Evolutionary conservation across 306 rosid species (phyloP), one percentile per base, ranked within the genome.

Genomic region (Vigna radiata): DNA sequence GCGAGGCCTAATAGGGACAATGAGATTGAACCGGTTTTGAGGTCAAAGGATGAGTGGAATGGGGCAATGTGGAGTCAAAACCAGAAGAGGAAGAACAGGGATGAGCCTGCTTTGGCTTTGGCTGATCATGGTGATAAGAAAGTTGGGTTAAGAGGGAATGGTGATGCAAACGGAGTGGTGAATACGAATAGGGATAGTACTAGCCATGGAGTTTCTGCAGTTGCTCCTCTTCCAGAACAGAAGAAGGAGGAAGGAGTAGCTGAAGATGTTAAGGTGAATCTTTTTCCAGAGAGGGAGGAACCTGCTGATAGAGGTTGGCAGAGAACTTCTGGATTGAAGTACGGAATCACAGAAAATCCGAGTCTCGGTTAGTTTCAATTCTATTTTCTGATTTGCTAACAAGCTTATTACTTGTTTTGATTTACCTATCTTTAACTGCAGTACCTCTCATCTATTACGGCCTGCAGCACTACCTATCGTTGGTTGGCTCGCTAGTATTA

Each of bases 401-500:
- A 41, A 11, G 1, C 0, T 10, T n/a, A 63, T 29, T 79, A n/a
- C 7, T 23, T 66, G 48, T 31, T 47, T 70, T 83, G 47, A 72
- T 74, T 62, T 64, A 72, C 82, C 43, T 68, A 85, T 85, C 50
- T 73, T 83, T 68, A 36, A 72, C 72, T 54, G 95, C 96, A 95
- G 98, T 86, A 49, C 85, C 80, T 29, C 88, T 92, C 70, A 80
- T 89, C 41, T 92, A 87, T 85, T 95, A 92, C 46, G 91, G 93
- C 79, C 84, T 95, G 77, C 97, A 95, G 76, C 98, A 95, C 80
- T 92, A 90, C 84, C 85, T 95, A 19, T 95, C 98, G 60, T 80
- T 95, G 87, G 88, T 92, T 49, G 98, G 98, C 62, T 95, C 98
- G 25, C 90, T 95, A 71, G 83, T 95, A 68, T 85, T 91, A 81